phyloP scores from a whole-genome alignment of 2,329 filamentous ascomycete species.

The Tolypocladium pustulatum region DNA sequence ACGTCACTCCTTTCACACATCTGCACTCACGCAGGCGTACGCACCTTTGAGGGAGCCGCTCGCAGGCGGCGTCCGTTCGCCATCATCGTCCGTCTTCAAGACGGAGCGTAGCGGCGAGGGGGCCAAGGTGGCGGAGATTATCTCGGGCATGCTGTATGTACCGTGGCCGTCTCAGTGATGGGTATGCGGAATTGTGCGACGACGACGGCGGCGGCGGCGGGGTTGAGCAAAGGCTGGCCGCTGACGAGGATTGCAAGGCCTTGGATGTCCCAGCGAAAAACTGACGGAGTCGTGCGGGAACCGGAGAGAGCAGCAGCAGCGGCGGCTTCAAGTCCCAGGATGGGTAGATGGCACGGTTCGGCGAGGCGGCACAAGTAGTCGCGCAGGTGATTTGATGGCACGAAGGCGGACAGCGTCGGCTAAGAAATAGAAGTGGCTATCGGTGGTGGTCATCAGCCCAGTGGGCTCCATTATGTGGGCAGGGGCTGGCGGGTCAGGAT shows the following conservation, averaged over 20 bases:
- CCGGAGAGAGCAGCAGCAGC: not conserved
- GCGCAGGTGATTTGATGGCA: not conserved
- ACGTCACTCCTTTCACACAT: not conserved
- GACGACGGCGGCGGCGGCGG: not conserved
- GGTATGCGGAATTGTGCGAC: not conserved
- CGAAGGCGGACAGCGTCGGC: not conserved
- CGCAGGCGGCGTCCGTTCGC: conserved; percentile 22
- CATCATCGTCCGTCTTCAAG: conserved; percentile 33
- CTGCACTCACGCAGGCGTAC: not conserved
- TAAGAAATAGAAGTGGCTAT: not conserved
- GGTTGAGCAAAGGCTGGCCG: not conserved
- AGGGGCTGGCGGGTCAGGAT: not conserved
- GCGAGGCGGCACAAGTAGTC: not conserved
- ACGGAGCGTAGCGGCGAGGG: conserved; percentile 28
- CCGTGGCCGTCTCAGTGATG: not conserved
- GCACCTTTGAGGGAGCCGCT: conserved; percentile 32
- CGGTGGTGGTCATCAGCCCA: not conserved
- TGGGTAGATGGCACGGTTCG: not conserved
- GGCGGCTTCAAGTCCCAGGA: not conserved
- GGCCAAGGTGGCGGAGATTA: conserved; percentile 9
- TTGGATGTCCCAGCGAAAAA: not conserved
- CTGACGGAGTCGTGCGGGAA: not conserved
- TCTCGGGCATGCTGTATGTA: conserved; percentile 13
- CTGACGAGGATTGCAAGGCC: not conserved
- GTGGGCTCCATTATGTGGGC: not conserved